Base-by-base conservation (phyloP, 176 grass and related monocot genomes). In the Musa itinerans region DNA sequence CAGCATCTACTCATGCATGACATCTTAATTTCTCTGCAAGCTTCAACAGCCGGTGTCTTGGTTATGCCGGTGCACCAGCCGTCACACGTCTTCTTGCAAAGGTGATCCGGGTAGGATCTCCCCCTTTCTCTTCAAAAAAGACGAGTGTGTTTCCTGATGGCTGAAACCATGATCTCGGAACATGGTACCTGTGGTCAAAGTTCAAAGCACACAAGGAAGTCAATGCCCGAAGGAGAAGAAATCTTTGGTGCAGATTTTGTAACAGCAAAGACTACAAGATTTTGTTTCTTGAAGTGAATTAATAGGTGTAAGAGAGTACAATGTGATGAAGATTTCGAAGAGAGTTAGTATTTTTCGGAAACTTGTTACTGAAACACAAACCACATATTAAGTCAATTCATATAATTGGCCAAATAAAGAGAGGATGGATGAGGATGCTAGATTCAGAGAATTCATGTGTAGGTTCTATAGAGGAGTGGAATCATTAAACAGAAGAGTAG, bases 91-190 rank as follows among this genome's bases (percentile, higher is more conserved):
- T 85, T 87, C 78, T 91, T 11, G 86, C 76, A 71, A 99, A 94
- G 59, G 82, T 89, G 43, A 99, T 94, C 87, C 87, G 89, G 16
- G 66, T 91, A 9, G 90, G 95, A 91, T 99, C 84, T 56, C 90
- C 95, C 0, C 90, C 95, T 70, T 79, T 89, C 65, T 99, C 95
- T 77, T 99, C 90, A 76, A 94, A 94, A 56, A 99, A 67, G 53
- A 99, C 86, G 55, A 99, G 95, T 26, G 81, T 87, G 48, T 99
- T 99, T 76, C 86, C 84, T 71, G 95, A 87, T 23, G 83, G 80
- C 21, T 86, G 86, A 84, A 99, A 99, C 90, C 90, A 99, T 68
- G 95, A 99, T 72, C 76, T 77, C 51, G 95, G 95, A 78, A 94
- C 79, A 86, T 99, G 95, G 51, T 94, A 99, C 95, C 95, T 99